Evolutionary conservation across 208 protist genomes (phyloP), one percentile per base, ranked within the genome.

Genomic region (Trypanosoma melophagium): DNA sequence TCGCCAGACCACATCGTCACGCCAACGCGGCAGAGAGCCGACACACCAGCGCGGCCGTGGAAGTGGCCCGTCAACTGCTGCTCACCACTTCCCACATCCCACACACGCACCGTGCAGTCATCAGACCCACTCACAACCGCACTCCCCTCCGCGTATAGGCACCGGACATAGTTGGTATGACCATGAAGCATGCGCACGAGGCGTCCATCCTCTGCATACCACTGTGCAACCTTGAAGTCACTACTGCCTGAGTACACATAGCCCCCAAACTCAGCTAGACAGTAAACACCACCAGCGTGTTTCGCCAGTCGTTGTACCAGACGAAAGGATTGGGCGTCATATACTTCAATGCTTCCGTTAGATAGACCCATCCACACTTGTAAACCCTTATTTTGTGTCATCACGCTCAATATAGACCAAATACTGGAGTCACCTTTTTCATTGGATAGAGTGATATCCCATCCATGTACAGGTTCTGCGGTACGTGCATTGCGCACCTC

Each of bases 1-100:
- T 96, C 90, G 3, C 90, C 90, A 22, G 87, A 93, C 87, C 90
- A 96, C 82, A 93, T 89, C 21, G 70, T 69, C 59, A 83, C 72
- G 1, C 85, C 83, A 17, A 92, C 90, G 12, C 87, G 87, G 54
- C 81, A 87, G 49, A 96, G 69, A 7, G 85, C 76, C 28, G 77
- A 75, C 1, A 96, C 86, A 31, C 87, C 85, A 42, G 66, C 80
- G 42, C 71, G 63, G 41, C 81, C 79, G 71, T 95, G 89, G 59
- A 92, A 90, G 80, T 90, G 84, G 17, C 86, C 86, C 7, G 80
- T 87, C 16, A 91, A 73, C 56, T 89, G 76, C 58, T 81, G 74
- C 22, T 75, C 57, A 7, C 85, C 87, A 16, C 80, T 82, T 14
- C 83, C 86, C 22, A 82, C 80, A 64, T 95, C 86, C 89, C 92